Conservation (phyloP, 2,329 filamentous ascomycete genomes). For the Neofusicoccum sp. region DNA sequence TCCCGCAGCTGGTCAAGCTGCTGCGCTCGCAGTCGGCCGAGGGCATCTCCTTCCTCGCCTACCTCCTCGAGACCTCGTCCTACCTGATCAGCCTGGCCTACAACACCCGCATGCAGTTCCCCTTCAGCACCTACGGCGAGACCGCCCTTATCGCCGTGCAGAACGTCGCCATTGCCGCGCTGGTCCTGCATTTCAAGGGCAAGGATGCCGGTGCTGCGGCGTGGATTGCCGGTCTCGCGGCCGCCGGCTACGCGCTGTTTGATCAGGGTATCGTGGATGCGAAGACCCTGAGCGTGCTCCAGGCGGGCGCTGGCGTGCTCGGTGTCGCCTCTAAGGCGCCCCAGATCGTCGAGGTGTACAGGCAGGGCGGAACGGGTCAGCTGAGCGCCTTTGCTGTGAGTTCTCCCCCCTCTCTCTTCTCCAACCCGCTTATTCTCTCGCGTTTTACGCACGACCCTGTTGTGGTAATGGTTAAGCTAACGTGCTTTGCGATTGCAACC, state of each 20-base stretch:
- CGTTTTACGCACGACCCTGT: background rate
- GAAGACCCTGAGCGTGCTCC: conserved; percentile 70
- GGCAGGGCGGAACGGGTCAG: conserved; percentile 87
- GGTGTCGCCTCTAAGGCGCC: conserved; percentile 90
- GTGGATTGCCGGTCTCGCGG: conserved; percentile 77
- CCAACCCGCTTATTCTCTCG: background rate
- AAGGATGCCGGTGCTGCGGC: conserved; percentile 68
- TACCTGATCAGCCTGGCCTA: conserved; percentile 92
- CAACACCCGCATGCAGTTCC: conserved; percentile 86
- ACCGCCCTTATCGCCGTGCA: conserved; percentile 88
- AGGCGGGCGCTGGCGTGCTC: conserved; percentile 81
- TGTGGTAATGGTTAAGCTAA: conserved; percentile 15
- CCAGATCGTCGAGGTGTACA: conserved; percentile 86
- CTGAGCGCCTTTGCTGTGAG: conserved; percentile 93
- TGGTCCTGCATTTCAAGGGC: conserved; percentile 84
- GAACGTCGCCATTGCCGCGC: conserved; percentile 83
- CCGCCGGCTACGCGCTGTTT: conserved; percentile 70
- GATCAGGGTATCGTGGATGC: conserved; percentile 65
- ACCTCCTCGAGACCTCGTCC: conserved; percentile 85
- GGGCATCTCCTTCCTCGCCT: conserved; percentile 86
- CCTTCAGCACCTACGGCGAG: conserved; percentile 97
- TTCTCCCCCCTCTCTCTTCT: conserved; percentile 28
- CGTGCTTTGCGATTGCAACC: background rate
- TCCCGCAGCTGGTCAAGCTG: conserved; percentile 95
- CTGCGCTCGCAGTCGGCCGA: conserved; percentile 76